A percentile compares a stretch with the other conserved stretches of the same genome.
phyloP scores from a whole-genome alignment of 1,284 basidiomycete species.

The Boletus smithii region DNA sequence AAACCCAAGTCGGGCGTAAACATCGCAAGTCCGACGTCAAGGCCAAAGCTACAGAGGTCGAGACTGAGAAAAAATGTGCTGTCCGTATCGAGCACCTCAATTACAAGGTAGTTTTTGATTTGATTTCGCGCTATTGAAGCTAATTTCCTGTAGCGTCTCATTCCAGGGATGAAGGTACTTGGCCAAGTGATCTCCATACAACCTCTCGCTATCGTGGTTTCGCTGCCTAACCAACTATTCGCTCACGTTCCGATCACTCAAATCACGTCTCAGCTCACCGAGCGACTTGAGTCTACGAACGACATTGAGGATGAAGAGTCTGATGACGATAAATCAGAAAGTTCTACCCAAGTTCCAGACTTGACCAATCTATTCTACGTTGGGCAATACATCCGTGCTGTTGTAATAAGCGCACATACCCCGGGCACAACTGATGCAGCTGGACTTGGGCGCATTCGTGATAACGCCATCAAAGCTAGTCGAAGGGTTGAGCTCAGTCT shows the following conservation, averaged over 20 bases:
- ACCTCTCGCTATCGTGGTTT: conserved; percentile 88
- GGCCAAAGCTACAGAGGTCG: conserved; percentile 32
- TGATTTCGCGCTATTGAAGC: not conserved
- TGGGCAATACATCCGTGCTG: conserved; percentile 84
- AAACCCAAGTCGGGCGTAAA: conserved; percentile 26
- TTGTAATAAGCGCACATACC: conserved; percentile 67
- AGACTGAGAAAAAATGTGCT: conserved; percentile 38
- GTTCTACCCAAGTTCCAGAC: conserved; percentile 52
- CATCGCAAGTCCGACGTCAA: conserved; percentile 52
- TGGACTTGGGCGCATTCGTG: conserved; percentile 56
- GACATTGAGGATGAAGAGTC: conserved; percentile 43
- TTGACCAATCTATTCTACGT: conserved; percentile 74
- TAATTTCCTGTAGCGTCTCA: conserved; percentile 58
- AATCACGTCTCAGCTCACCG: conserved; percentile 83
- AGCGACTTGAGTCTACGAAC: conserved; percentile 61
- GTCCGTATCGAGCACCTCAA: conserved; percentile 88
- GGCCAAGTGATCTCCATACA: conserved; percentile 85
- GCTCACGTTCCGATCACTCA: conserved; percentile 96
- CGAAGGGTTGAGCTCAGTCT: conserved; percentile 87
- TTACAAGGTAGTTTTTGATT: conserved; percentile 67
- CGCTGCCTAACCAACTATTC: conserved; percentile 92
- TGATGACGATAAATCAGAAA: conserved; percentile 43
- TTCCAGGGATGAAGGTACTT: conserved; percentile 83
- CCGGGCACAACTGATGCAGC: conserved; percentile 58
- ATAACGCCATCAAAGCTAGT: conserved; percentile 65